Conservation (phyloP, 345 rosid genomes). For the Raphanus raphanistrum region DNA sequence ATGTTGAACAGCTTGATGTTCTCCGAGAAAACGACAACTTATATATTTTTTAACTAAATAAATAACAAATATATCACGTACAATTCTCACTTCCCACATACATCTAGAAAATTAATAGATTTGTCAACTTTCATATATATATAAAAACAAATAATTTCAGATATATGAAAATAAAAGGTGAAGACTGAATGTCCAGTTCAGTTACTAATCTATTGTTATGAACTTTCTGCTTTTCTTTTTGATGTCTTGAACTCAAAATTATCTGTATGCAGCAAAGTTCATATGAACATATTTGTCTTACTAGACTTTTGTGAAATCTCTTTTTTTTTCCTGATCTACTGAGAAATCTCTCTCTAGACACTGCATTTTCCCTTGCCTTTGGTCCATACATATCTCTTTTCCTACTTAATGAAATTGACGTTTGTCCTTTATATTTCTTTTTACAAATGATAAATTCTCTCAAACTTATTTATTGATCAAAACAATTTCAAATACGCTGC, state of each 20-base stretch:
- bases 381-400: too few species aligned
- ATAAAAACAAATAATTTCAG: neutral
- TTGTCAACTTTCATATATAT: neutral
- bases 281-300: neutral
- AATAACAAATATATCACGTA: neutral
- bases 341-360: too few species aligned
- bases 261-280: neutral
- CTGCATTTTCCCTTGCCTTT: too few species aligned
- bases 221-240: neutral
- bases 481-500: neutral
- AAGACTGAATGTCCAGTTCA: neutral
- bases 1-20: slow-evolving; percentile 74
- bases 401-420: too few species aligned
- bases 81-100: neutral
- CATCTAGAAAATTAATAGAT: neutral
- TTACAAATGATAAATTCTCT: too few species aligned
- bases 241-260: neutral
- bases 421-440: too few species aligned
- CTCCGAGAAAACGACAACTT: slow-evolving; percentile 78
- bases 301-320: too few species aligned
- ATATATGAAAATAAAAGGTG: neutral
- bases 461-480: too few species aligned
- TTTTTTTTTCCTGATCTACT: too few species aligned
- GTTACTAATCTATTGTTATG: neutral
- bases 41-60: slow-evolving; percentile 49